Base-by-base conservation (phyloP, 2,329 filamentous ascomycete genomes). In the Ophiostoma angusticollis region DNA sequence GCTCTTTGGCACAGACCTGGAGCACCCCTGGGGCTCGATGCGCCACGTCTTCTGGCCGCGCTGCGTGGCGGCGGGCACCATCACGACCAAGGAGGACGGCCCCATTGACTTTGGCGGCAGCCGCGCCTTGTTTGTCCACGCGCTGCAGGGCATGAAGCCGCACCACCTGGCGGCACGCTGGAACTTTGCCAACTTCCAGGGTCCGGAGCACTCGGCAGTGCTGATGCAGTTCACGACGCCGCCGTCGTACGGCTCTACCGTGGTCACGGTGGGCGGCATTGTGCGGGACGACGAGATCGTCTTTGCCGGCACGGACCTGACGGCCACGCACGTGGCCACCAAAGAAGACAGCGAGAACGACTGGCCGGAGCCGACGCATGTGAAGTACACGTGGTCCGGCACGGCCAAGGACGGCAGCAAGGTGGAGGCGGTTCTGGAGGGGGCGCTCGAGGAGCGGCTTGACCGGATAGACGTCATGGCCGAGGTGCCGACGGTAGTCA, bases 161-260 rank as follows among this genome's bases (percentile, higher is more conserved):
- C 91, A 98, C 60, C 93, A 98, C 58, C 83, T 86, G 43, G 87
- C 89, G 45, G 78, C 83, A 22, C 77, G 74, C 47, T 98, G 91
- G 91, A 94, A 91, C 62, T 98, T 95, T 65, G 70, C 75, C 60
- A 76, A 87, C 62, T 94, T 94, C 66, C 87, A 96, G 58, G 80
- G 84, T 12, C 80, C 85, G 17, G 84, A 69, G 16, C 82, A 85
- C 64, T 91, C 87, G 21, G 89, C 87, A 21, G 64, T 93, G 48
- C 68, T 96, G 67, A 98, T 98, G 91, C 83, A 96, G 60, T 98
- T 79, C 60, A 93, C 78, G 27, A 98, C 91, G 1, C 93, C 91
- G 21, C 77, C 84, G 4, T 95, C 89, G 5, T 98, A 98, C 55
- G 91, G 84, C 24, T 78, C 76, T 36, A 94, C 87, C 1, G 64